Base-by-base conservation (phyloP, 768 basidiomycete genomes). In the Postia placenta region DNA sequence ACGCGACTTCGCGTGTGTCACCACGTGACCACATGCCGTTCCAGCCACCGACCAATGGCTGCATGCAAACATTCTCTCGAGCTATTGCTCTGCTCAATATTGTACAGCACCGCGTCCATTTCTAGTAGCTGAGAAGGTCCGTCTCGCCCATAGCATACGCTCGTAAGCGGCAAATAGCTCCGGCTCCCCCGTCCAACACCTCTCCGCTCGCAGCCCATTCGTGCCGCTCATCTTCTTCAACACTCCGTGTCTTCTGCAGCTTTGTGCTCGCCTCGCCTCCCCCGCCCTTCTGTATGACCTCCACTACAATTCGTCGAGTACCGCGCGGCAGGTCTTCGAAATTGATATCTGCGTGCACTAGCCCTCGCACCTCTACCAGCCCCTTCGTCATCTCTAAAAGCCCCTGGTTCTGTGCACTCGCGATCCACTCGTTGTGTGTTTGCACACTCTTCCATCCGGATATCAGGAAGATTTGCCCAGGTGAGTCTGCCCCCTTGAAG, bases 371-470 rank as follows among this genome's bases (percentile, higher is more conserved):
- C 11, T 64, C 57, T 19, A 73, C 19, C 19, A 67, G 56, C 4
- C 63, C 56, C 41, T 53, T 56, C 17, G 71, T 60, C 17, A 61
- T 46, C 42, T 48, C 46, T 35, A 74, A 52, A 20, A 76, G 54
- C 27, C 58, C 64, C 52, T 73, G 67, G 45, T 75, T 75, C 45
- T 57, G 55, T 2, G 68, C 62, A 47, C 70, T 72, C 4, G 51
- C 53, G 15, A 75, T 70, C 72, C 74, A 78, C 30, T 62, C 60
- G 23, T 66, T 52, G 54, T 78, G 76, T 7, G 69, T 67, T 11
- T 50, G 56, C 20, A 71, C 68, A 49, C 66, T 65, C 45, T 59
- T 35, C 77, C 76, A 79, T 11, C 75, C 74, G 0, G 73, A 69
- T 25, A 75, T 56, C 23, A 78, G 52, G 55, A 71, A 69, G 2